Base-by-base conservation (phyloP, 768 basidiomycete species). In the Phanerochaete carnosa region DNA sequence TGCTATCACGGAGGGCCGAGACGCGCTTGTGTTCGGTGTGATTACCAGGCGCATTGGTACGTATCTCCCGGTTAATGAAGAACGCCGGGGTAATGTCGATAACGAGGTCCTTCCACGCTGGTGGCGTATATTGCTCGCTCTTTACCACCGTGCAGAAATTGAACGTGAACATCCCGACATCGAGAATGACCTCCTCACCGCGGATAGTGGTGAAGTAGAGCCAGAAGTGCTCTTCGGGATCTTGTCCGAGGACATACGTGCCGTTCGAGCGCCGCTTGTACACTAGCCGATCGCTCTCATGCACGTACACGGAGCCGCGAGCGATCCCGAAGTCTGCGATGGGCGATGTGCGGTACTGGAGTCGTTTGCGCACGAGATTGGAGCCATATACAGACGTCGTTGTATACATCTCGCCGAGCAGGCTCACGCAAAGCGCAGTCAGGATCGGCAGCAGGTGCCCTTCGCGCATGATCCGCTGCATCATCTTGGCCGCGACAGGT, bases 141-240 rank as follows among this genome's bases (percentile, higher is more conserved):
- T 25, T 11, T 7, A 58, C 30, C 26, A 50, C 47, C 9, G 25
- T 51, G n/a, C 50, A 33, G 23, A 60, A 19, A 55, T 61, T 61
- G 60, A 61, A 61, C 4, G 60, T 45, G 43, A 47, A 57, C 54
- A 61, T 9, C 22, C 11, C 9, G 43, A 55, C 4, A 26, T 61
- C 60, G 32, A 61, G 35, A 2, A 35, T 9, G 5, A 61, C 43
- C 22, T 56, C 60, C 54, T 80, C 73, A 0, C 78, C 80, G 5
- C 71, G 63, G 1, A 77, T 59, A 0, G 77, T 80, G 6, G 66
- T 77, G 72, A 82, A 81, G 64, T 80, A 83, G 8, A 81, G 69
- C 79, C 80, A 81, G 63, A 80, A 80, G 60, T 81, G 80, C 16
- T 80, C 75, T 23, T 76, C 59, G 0, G 80, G 79, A 61, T 80